phyloP scores from a whole-genome alignment of 768 basidiomycete genomes.

The Leucocoprinus sp. region DNA sequence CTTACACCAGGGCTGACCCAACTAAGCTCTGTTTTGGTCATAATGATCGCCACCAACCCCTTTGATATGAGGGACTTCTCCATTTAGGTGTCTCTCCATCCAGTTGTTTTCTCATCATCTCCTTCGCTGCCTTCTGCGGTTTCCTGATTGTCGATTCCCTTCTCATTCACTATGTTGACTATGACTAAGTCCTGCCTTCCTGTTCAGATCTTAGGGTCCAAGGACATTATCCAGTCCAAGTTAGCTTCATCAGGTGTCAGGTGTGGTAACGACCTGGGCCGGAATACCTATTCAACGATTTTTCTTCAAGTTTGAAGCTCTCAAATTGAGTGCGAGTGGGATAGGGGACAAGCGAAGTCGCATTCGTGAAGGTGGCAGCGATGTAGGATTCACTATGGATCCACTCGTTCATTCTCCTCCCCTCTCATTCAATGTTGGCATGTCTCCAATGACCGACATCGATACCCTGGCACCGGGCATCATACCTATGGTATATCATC shows the following conservation, averaged over 20 bases:
- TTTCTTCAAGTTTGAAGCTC: conserved; percentile 31
- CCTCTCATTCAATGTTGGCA: conserved; percentile 1
- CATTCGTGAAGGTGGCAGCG: conserved; percentile 12
- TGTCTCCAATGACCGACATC: neutral
- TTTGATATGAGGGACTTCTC: neutral
- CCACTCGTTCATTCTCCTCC: neutral
- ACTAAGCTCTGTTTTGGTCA: neutral
- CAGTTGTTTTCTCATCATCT: neutral
- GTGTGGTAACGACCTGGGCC: neutral
- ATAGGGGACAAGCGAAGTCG: conserved; percentile 21
- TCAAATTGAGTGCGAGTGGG: conserved; percentile 16
- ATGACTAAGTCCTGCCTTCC: conserved; percentile 2
- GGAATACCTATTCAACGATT: conserved; percentile 31
- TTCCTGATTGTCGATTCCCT: no score
- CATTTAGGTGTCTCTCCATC: neutral
- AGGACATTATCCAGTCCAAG: neutral
- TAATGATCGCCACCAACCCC: neutral
- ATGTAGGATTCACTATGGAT: neutral
- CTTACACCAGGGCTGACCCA: neutral
- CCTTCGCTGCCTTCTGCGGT: neutral
- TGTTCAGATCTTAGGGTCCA: conserved; percentile 1
- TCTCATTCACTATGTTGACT: neutral
- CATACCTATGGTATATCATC: neutral
- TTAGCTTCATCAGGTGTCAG: conserved; percentile 1
- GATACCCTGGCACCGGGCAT: neutral